Conservation (phyloP, 1,284 basidiomycete species). For the Cystobasidium sp. region DNA sequence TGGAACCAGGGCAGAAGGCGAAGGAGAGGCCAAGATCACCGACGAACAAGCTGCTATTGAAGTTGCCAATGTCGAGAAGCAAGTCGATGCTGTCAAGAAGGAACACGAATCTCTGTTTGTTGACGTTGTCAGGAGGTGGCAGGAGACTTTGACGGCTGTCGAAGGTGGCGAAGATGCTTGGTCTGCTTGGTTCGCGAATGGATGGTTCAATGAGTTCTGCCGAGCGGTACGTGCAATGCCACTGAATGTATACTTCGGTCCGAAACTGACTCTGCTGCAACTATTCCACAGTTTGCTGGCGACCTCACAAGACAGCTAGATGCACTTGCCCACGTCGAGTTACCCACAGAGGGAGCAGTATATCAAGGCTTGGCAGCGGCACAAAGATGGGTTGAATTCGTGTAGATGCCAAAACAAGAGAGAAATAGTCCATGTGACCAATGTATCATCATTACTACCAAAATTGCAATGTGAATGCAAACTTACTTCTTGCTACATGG, state of each 20-base stretch:
- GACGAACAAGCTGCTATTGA: constrained; percentile 64
- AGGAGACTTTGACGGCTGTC: constrained; percentile 59
- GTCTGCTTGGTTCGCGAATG: constrained; percentile 80
- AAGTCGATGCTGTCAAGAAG: constrained; percentile 69
- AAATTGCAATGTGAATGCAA: background rate
- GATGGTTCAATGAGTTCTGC: constrained; percentile 84
- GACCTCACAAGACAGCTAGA: constrained; percentile 23
- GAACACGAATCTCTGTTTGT: constrained; percentile 70
- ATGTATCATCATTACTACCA: constrained; percentile 12
- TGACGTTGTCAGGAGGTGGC: constrained; percentile 71
- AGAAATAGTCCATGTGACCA: background rate
- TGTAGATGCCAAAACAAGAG: background rate
- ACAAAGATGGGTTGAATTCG: constrained; percentile 39
- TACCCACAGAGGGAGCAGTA: constrained; percentile 23
- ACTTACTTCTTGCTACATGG: background rate
- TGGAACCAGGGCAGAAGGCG: constrained; percentile 52
- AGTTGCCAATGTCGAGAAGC: constrained; percentile 70
- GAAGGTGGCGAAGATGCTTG: constrained; percentile 69
- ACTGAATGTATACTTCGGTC: background rate
- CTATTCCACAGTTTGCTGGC: constrained; percentile 22
- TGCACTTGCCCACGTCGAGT: constrained; percentile 1
- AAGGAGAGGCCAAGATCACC: constrained; percentile 65
- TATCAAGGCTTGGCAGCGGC: constrained; percentile 36
- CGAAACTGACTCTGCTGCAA: background rate
- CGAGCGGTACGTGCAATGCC: constrained; percentile 64